Evolutionary conservation across 257 asterid genomes (phyloP).

Genomic region (Striga asiatica): DNA sequence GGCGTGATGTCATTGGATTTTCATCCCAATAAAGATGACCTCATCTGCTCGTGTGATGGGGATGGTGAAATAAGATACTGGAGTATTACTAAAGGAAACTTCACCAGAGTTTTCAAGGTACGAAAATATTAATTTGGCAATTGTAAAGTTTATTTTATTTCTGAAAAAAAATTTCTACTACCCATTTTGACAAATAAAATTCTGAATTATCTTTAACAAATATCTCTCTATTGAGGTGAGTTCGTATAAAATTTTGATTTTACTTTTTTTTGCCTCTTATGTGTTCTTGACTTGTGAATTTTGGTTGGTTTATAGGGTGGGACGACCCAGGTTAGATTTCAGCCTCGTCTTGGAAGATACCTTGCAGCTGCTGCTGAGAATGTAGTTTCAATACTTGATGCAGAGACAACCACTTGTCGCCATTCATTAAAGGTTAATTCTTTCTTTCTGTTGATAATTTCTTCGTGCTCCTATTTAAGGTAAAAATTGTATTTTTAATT

Average conservation of each 20-base stretch:
- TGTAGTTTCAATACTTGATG: conserved; percentile 73
- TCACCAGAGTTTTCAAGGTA: conserved; percentile 72
- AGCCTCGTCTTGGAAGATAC: conserved; percentile 79
- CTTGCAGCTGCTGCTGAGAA: conserved; percentile 97
- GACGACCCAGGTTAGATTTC: conserved; percentile 80
- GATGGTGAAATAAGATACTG: conserved; percentile 93
- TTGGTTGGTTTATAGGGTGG: conserved; percentile 67
- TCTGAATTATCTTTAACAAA: neutral
- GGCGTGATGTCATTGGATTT: conserved; percentile 89
- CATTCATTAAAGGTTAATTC: conserved; percentile 62
- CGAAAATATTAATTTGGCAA: neutral
- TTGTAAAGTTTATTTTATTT: no score
- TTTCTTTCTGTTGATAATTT: no score
- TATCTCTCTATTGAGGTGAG: neutral
- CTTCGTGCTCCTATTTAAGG: no score
- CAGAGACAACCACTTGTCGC: conserved; percentile 65
- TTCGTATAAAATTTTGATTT: no score
- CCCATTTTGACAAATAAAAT: no score
- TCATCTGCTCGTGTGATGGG: conserved; percentile 88
- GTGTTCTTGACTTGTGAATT: conserved; percentile 12
- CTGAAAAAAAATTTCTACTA: no score
- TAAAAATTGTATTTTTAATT: no score
- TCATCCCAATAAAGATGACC: conserved; percentile 91
- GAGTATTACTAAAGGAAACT: conserved; percentile 72
- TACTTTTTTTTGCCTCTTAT: neutral